Conservation (phyloP, 805 yeast genomes). For the Blastobotrys mokoenaii region DNA sequence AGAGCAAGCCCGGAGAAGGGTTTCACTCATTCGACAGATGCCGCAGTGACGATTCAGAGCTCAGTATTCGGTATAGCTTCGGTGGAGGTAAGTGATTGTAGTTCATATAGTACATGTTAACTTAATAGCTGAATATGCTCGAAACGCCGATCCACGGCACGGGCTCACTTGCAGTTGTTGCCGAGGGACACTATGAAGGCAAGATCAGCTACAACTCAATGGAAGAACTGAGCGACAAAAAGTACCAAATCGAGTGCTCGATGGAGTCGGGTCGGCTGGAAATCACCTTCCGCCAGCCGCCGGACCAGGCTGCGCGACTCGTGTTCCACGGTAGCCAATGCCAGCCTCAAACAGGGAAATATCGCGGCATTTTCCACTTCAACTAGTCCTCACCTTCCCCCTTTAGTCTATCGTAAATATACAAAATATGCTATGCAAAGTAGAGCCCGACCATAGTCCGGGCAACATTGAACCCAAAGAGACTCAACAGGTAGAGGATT, state of each 20-base stretch:
- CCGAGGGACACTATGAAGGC: constrained; percentile 17
- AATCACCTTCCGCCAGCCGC: constrained; percentile 12
- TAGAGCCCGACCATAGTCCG: constrained; percentile 46
- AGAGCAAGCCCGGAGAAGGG: too few species aligned
- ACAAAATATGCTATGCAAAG: constrained; percentile 23
- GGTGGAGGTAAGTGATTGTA: constrained; percentile 11
- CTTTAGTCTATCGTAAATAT: neutral
- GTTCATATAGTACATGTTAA: too few species aligned
- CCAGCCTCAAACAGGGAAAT: constrained; percentile 9
- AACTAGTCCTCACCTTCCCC: neutral
- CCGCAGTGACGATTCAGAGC: constrained; percentile 8
- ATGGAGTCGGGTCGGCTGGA: constrained; percentile 11
- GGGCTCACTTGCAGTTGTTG: constrained; percentile 16
- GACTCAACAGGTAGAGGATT: constrained; percentile 49
- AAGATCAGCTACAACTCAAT: constrained; percentile 16
- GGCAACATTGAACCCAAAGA: constrained; percentile 68
- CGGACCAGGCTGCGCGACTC: constrained; percentile 10
- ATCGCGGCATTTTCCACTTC: constrained; percentile 18
- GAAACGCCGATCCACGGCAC: constrained; percentile 17
- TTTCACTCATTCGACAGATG: neutral
- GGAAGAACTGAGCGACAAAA: constrained; percentile 15
- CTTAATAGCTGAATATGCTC: constrained; percentile 4
- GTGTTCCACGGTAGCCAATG: constrained; percentile 12
- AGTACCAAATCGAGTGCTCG: constrained; percentile 16
- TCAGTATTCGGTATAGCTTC: constrained; percentile 21